Conservation (phyloP, 768 basidiomycete genomes). For the Tubosaeta sp. region DNA sequence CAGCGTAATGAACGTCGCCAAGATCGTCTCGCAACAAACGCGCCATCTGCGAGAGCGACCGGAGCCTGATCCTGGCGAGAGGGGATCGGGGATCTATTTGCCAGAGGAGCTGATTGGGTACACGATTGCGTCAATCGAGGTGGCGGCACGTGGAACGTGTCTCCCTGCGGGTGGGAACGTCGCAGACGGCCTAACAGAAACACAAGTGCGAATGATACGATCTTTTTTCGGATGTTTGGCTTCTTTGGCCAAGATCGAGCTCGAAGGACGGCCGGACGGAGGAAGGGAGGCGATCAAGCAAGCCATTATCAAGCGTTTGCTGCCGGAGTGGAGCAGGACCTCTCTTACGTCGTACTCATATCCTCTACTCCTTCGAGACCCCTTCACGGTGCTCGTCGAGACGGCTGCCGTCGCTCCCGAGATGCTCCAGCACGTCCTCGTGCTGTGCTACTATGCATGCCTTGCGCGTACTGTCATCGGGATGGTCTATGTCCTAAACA, state of each 20-base stretch:
- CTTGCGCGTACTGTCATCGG: slow-evolving; percentile 84
- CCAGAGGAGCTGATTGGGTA: slow-evolving; percentile 91
- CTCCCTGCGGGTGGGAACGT: slow-evolving; percentile 42
- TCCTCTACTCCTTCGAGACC: slow-evolving; percentile 85
- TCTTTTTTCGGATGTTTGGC: slow-evolving; percentile 69
- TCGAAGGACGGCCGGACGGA: slow-evolving; percentile 67
- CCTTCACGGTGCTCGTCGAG: slow-evolving; percentile 86
- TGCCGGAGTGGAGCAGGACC: slow-evolving; percentile 90
- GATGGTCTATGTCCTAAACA: slow-evolving; percentile 76
- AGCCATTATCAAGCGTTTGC: slow-evolving; percentile 81
- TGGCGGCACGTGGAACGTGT: slow-evolving; percentile 68
- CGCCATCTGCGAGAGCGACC: slow-evolving; percentile 74
- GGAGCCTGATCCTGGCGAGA: slow-evolving; percentile 66
- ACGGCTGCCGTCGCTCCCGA: slow-evolving; percentile 87
- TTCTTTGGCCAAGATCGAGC: slow-evolving; percentile 61
- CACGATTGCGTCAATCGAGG: slow-evolving; percentile 78
- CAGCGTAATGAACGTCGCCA: slow-evolving; percentile 74
- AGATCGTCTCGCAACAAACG: slow-evolving; percentile 80
- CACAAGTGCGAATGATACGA: slow-evolving; percentile 72
- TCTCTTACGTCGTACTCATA: slow-evolving; percentile 79
- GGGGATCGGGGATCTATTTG: slow-evolving; percentile 83
- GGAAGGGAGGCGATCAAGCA: slow-evolving; percentile 75
- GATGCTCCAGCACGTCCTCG: slow-evolving; percentile 82
- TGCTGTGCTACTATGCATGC: slow-evolving; percentile 86
- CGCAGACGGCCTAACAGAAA: slow-evolving; percentile 64